Conservation (phyloP, 306 rosid genomes). For the Rosa persica region DNA sequence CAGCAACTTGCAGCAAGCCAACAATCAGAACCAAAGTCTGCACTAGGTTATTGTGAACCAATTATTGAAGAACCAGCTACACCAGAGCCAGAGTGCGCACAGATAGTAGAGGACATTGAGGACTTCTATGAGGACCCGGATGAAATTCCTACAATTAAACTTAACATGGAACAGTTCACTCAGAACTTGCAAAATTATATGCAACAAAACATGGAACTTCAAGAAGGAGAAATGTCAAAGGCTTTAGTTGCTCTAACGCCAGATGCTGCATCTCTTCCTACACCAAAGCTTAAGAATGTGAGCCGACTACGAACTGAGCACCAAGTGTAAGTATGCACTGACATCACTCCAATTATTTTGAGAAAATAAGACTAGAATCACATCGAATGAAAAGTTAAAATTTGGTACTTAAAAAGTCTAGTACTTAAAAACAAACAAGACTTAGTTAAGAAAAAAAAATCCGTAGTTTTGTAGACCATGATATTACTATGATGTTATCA, state of each 20-base stretch:
- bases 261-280: slow-evolving; percentile 81
- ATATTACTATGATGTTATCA: not conserved
- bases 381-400: not conserved
- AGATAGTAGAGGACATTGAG: slow-evolving; percentile 64
- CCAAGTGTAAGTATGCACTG: slow-evolving; percentile 71
- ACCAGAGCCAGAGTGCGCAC: slow-evolving; percentile 77
- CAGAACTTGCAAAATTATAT: slow-evolving; percentile 77
- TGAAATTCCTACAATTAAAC: slow-evolving; percentile 87
- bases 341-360: slow-evolving; percentile 29
- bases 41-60: slow-evolving; percentile 56
- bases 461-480: not conserved
- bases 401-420: not conserved
- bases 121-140: slow-evolving; percentile 61
- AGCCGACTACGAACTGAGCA: slow-evolving; percentile 93
- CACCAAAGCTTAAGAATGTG: slow-evolving; percentile 83
- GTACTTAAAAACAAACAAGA: not conserved
- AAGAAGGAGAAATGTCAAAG: slow-evolving; percentile 82
- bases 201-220: slow-evolving; percentile 87
- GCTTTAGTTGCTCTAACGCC: slow-evolving; percentile 81
- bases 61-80: slow-evolving; percentile 94
- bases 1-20: slow-evolving; percentile 45
- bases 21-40: slow-evolving; percentile 37
- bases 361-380: not conserved
- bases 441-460: not conserved
- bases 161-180: slow-evolving; percentile 76